phyloP scores from a whole-genome alignment of 1,139 yeast genomes.

The Zygoascus meyerae region DNA sequence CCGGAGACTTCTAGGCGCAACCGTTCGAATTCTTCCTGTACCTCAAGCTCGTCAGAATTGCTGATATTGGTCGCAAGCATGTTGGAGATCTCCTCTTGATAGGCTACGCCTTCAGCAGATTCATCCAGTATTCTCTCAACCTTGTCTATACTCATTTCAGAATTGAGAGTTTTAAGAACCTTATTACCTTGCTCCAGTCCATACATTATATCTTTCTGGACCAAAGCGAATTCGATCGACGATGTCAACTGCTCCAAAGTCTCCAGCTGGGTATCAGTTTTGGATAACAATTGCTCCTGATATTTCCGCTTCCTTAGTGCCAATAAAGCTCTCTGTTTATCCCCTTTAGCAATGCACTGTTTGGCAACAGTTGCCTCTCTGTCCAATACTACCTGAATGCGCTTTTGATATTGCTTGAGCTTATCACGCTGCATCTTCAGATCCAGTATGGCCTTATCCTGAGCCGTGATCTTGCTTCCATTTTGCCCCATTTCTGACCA shows the following conservation, averaged over 20 bases:
- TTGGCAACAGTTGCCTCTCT: constrained; percentile 56
- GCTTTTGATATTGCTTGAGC: constrained; percentile 65
- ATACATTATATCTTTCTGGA: constrained; percentile 75
- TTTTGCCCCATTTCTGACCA: constrained; percentile 37
- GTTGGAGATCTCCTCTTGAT: constrained; percentile 58
- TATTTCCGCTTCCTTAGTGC: constrained; percentile 74
- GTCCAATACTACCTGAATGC: constrained; percentile 50
- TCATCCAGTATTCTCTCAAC: constrained; percentile 85
- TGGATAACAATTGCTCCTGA: constrained; percentile 61
- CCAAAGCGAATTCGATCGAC: constrained; percentile 77
- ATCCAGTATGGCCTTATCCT: constrained; percentile 80
- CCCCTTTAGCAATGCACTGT: constrained; percentile 49
- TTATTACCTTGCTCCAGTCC: constrained; percentile 78
- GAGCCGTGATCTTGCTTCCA: constrained; percentile 54
- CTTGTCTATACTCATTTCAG: constrained; percentile 68
- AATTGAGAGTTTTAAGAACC: constrained; percentile 66
- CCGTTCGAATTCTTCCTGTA: constrained; percentile 40
- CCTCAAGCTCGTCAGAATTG: constrained; percentile 56
- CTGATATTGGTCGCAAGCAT: constrained; percentile 44
- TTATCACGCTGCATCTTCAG: constrained; percentile 85
- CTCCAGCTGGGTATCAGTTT: constrained; percentile 71
- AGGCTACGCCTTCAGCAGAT: constrained; percentile 70
- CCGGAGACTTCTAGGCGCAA: constrained; percentile 49
- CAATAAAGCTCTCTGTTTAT: constrained; percentile 57
- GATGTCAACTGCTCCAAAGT: constrained; percentile 52